A percentile compares a stretch with the other conserved stretches of the same genome.
phyloP scores from a whole-genome alignment of 228 moss, liverwort and hornwort species.

The Sphagnum fallax region DNA sequence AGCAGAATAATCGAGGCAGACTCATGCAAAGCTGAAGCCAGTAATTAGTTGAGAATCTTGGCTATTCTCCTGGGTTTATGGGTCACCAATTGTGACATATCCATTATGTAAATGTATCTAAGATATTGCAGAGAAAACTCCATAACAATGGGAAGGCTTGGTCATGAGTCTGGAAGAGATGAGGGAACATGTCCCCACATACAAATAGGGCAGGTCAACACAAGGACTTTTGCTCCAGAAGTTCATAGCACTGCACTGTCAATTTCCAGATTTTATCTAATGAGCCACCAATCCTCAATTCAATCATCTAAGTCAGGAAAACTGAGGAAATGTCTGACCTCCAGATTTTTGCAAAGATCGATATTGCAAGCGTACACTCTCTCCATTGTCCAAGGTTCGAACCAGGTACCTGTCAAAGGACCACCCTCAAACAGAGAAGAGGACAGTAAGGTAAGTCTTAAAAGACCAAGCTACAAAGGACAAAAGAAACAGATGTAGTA shows the following conservation, averaged over 20 bases:
- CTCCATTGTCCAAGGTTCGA: conserved; percentile 87
- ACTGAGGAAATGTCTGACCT: conserved; percentile 67
- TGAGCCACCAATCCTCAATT: conserved; percentile 8
- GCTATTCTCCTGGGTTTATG: too few species aligned
- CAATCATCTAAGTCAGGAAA: conserved; percentile 34
- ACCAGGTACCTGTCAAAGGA: conserved; percentile 74
- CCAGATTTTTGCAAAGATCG: conserved; percentile 91
- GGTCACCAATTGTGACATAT: too few species aligned
- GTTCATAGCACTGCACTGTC: not conserved
- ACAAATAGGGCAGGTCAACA: not conserved
- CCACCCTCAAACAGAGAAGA: not conserved
- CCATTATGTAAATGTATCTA: too few species aligned
- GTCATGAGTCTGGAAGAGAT: not conserved
- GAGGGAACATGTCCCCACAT: not conserved
- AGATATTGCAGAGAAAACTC: too few species aligned
- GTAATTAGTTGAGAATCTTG: too few species aligned
- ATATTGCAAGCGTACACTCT: conserved; percentile 95
- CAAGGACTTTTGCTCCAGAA: not conserved
- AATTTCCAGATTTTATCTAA: not conserved
- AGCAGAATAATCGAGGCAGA: too few species aligned
- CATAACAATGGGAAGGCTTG: too few species aligned
- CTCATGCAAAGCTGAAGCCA: too few species aligned
- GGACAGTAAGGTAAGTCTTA: too few species aligned
- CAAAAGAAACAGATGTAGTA: too few species aligned
- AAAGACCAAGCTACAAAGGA: too few species aligned